phyloP scores from a whole-genome alignment of 2,329 filamentous ascomycete genomes.

The Bipolaris victoriae region DNA sequence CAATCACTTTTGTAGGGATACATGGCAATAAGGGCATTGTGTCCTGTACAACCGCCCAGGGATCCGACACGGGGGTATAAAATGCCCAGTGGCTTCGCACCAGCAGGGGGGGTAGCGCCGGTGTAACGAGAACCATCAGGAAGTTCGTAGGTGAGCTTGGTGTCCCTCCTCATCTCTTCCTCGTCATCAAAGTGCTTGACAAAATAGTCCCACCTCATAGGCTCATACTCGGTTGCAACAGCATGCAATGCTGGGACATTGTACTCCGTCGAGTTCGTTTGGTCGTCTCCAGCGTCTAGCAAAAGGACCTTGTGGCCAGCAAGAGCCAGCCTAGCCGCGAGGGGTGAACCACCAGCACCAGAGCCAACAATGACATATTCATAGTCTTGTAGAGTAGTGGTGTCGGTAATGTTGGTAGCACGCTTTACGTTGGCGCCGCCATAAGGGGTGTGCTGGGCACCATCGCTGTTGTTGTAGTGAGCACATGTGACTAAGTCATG shows the following conservation, averaged over 20 bases:
- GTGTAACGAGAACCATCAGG: slow-evolving; percentile 52
- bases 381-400: slow-evolving; percentile 48
- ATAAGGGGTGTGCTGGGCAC: slow-evolving; percentile 27
- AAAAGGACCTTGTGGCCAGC: slow-evolving; percentile 64
- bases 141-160: slow-evolving; percentile 59
- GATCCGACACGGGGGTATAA: slow-evolving; percentile 63
- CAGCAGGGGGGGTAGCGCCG: slow-evolving; percentile 59
- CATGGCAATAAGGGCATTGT: slow-evolving; percentile 65
- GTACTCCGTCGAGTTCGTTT: slow-evolving; percentile 56
- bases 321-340: slow-evolving; percentile 63
- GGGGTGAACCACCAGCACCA: slow-evolving; percentile 64
- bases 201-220: slow-evolving; percentile 66
- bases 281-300: slow-evolving; percentile 64
- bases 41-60: slow-evolving; percentile 63
- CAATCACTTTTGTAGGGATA: slow-evolving; percentile 66
- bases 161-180: slow-evolving; percentile 58
- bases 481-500: neutral
- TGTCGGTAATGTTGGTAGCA: slow-evolving; percentile 17
- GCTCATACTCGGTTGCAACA: slow-evolving; percentile 60
- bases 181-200: slow-evolving; percentile 64
- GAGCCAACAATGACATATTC: slow-evolving; percentile 68
- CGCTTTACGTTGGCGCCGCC: slow-evolving; percentile 28
- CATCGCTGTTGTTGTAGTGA: slow-evolving; percentile 22
- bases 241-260: slow-evolving; percentile 60
- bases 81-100: slow-evolving; percentile 58